phyloP scores from a whole-genome alignment of 2,329 filamentous ascomycete genomes.

The Cordyceps fumosorosea region DNA sequence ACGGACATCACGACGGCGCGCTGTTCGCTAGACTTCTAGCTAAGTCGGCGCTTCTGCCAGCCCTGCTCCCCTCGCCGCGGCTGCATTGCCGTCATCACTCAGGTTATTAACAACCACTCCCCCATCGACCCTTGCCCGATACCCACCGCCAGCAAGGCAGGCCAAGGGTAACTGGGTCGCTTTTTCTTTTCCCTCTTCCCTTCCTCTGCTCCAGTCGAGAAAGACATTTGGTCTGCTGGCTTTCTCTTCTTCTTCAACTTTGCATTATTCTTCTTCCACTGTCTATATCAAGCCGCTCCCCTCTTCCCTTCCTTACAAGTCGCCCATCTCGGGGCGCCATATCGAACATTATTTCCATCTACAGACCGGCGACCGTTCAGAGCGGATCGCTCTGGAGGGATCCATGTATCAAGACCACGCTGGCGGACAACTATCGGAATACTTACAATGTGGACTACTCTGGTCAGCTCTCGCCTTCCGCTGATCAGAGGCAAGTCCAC shows the following conservation, averaged over 20 bases:
- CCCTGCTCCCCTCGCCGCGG: slow-evolving; percentile 1
- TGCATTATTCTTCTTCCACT: neutral
- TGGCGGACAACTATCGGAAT: slow-evolving; percentile 68
- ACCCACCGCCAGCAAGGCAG: slow-evolving; percentile 12
- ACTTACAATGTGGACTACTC: slow-evolving; percentile 72
- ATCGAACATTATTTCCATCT: slow-evolving; percentile 52
- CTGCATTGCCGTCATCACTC: slow-evolving; percentile 10
- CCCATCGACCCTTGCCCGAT: slow-evolving; percentile 7
- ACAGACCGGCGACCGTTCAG: slow-evolving; percentile 63
- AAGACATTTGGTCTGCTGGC: slow-evolving; percentile 3
- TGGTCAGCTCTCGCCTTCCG: slow-evolving; percentile 59
- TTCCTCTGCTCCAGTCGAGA: neutral
- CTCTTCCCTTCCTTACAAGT: slow-evolving; percentile 19
- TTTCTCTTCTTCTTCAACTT: neutral
- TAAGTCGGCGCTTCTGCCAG: slow-evolving; percentile 8
- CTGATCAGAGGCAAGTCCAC: slow-evolving; percentile 57
- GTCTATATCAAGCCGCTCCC: neutral
- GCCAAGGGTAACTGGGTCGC: neutral
- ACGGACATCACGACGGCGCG: neutral
- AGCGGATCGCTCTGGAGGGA: slow-evolving; percentile 71
- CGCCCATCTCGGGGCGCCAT: slow-evolving; percentile 46
- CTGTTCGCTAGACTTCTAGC: neutral
- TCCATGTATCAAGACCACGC: slow-evolving; percentile 65
- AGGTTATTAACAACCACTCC: slow-evolving; percentile 12
- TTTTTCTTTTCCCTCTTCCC: neutral